These are phyloP conservation scores for Xylaria sp. DNA, from an alignment of 495 filamentous ascomycete species.

Conservation along the genomic window DNA sequence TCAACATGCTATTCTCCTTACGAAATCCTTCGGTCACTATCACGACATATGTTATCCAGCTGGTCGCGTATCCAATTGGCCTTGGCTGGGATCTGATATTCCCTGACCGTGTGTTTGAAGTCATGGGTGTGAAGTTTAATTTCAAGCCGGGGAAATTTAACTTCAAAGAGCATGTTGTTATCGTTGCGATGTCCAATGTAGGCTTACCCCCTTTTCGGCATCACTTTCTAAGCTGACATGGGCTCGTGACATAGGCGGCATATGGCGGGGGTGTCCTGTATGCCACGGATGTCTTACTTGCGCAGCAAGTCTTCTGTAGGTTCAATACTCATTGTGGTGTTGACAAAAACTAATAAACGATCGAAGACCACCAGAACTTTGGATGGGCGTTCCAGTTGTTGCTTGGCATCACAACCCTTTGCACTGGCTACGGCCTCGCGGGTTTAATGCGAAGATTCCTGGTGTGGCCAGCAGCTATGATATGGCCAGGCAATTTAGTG, in stretches of 20 bases:
- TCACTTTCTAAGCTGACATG: slow-evolving; percentile 4
- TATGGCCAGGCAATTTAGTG: slow-evolving; percentile 73
- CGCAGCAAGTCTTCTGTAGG: slow-evolving; percentile 52
- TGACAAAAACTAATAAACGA: slow-evolving; percentile 8
- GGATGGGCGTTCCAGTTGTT: slow-evolving; percentile 72
- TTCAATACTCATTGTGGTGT: not conserved
- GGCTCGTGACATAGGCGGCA: slow-evolving; percentile 31
- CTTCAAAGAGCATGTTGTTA: slow-evolving; percentile 80
- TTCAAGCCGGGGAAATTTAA: slow-evolving; percentile 77
- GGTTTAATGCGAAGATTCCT: slow-evolving; percentile 70
- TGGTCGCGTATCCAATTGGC: slow-evolving; percentile 73
- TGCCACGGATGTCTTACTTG: slow-evolving; percentile 56
- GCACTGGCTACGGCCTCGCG: slow-evolving; percentile 75
- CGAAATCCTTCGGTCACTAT: slow-evolving; percentile 69
- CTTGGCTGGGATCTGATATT: slow-evolving; percentile 61
- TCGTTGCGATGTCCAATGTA: slow-evolving; percentile 75
- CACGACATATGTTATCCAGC: slow-evolving; percentile 71
- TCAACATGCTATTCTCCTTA: slow-evolving; percentile 76
- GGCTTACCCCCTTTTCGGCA: slow-evolving; percentile 24
- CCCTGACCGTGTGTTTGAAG: slow-evolving; percentile 63
- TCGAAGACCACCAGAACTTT: slow-evolving; percentile 48
- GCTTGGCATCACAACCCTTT: slow-evolving; percentile 72
- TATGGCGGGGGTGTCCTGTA: slow-evolving; percentile 58
- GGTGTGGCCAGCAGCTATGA: slow-evolving; percentile 70
- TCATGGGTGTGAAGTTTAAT: slow-evolving; percentile 66